Base-by-base conservation (phyloP, 352 stramenopile species). In the Plasmopara halstedii region DNA sequence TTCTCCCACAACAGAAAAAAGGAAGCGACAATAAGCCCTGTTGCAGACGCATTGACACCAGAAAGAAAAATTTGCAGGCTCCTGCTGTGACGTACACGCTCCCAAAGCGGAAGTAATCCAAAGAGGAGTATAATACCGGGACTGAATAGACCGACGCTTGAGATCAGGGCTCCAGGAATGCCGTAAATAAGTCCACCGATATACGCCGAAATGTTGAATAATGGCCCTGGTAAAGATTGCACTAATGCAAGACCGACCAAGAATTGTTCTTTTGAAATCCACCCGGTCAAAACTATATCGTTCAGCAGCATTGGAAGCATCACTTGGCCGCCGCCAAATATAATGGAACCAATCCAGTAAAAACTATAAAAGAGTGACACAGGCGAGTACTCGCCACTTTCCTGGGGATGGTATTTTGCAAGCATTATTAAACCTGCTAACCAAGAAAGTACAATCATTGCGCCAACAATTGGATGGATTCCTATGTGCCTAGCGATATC, bases 131-230 rank as follows among this genome's bases (percentile, higher is more conserved):
- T 79, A 10, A 97, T 68, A 29, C 91, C 91, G 17, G 94, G 90
- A 8, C 86, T 89, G 58, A 98, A 97, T 18, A 98, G 70, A 29
- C 91, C 91, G 14, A 83, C 14, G 25, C 70, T 92, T 2, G 82
- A 85, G 22, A 97, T 56, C n/a, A 98, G 47, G 19, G 85, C 90
- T 6, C 94, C 94, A 6, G 79, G 46, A 17, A 96, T 60, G 2
- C 89, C 88, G 41, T 84, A 78, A 35, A 91, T 83, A 22, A 97
- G 75, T 15, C 70, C 67, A 6, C 94, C 94, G 2, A 98, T 62
- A 59, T 96, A 98, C 5, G 87, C 63, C 39, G 90, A 86, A 47
- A 98, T 97, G 73, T 98, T 98, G 70, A 98, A 98, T 6, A 97
- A 62, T 4, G 94, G 91, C 0, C 94, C 94, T 10, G 94, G 91